These are phyloP conservation scores for Cephalotrichum gorgonifer DNA, from an alignment of 2,329 filamentous ascomycete genomes.

Conservation along the genomic window DNA sequence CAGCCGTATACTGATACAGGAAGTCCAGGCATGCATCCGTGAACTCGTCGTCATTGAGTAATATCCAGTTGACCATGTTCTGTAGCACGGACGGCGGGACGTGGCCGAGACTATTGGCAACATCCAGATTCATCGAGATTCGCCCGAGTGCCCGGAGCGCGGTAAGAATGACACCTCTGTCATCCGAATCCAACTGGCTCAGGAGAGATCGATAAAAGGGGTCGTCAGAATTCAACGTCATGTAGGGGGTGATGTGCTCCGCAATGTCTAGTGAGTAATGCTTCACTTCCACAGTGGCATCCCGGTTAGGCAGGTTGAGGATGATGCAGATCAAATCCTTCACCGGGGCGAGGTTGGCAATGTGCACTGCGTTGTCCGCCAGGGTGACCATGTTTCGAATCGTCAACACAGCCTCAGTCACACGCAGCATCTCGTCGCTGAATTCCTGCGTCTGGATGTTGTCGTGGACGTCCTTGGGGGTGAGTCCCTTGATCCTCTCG, in stretches of 20 bases:
- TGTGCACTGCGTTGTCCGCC: constrained; percentile 74
- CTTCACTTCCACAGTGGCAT: constrained; percentile 71
- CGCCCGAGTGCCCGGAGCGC: constrained; percentile 72
- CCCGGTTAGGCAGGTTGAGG: constrained; percentile 63
- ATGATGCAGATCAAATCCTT: constrained; percentile 77
- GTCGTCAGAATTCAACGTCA: constrained; percentile 61
- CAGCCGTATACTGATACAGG: constrained; percentile 87
- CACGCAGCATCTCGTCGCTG: constrained; percentile 58
- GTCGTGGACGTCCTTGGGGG: constrained; percentile 48
- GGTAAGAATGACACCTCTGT: constrained; percentile 74
- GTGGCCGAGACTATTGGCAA: constrained; percentile 64
- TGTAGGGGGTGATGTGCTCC: constrained; percentile 78
- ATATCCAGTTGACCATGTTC: constrained; percentile 60
- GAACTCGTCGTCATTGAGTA: constrained; percentile 84
- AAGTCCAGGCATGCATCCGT: constrained; percentile 85
- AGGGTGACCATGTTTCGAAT: constrained; percentile 95
- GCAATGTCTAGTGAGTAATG: constrained; percentile 87
- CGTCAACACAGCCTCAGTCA: constrained; percentile 80
- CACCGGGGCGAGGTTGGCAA: constrained; percentile 63
- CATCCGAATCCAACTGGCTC: constrained; percentile 51
- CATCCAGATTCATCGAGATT: constrained; percentile 78
- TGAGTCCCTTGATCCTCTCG: constrained; percentile 57
- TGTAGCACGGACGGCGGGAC: constrained; percentile 58
- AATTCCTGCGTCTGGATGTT: constrained; percentile 65
- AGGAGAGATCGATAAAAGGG: constrained; percentile 71